Base-by-base conservation (phyloP, 352 stramenopile species). In the Phytophthora quininea region DNA sequence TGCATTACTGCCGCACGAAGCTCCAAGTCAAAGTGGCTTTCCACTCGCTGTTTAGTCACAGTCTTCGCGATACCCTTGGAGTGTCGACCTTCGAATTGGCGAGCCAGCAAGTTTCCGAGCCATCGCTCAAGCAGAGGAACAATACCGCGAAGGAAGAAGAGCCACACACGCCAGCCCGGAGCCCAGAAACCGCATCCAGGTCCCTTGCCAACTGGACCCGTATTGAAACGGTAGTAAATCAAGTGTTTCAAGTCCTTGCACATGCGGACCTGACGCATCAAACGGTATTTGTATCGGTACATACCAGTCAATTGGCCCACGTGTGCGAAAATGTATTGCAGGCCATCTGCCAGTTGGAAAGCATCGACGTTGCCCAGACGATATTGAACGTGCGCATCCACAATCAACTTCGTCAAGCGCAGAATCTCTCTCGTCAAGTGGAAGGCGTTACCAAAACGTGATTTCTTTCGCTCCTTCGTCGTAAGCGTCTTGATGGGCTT, bases 221-320 rank as follows among this genome's bases (percentile, higher is more conserved):
- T 99, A 85, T 99, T 99, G 84, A 99, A 99, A 6, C 98, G 89
- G 79, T 99, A 99, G 84, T 99, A 99, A 70, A 99, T 99, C 54
- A 99, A 78, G 76, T 99, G 98, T 81, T 99, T 99, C 64, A 99
- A 84, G 86, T 99, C 98, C 84, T 99, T 99, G 84, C 97, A 99
- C 90, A 99, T 99, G 54, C 98, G 97, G 35, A 99, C 92, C 78
- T 98, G 95, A 56, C 95, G 90, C 96, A 99, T 98, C 47, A 98
- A 77, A 29, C 92, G 89, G 74, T 99, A 99, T 77, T 99, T 99
- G 91, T 99, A 99, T 31, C 98, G 83, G 72, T 99, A 99, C 97
- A 99, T 99, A 67, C 97, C 97, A 2, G 98, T 99, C 32, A 99
- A 88, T 72, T 99, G 98, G 9, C 98, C 98, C 43, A 99, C 98